Evolutionary conservation across 805 yeast genomes (phyloP).

Genomic region (Torulaspora franciscae): DNA sequence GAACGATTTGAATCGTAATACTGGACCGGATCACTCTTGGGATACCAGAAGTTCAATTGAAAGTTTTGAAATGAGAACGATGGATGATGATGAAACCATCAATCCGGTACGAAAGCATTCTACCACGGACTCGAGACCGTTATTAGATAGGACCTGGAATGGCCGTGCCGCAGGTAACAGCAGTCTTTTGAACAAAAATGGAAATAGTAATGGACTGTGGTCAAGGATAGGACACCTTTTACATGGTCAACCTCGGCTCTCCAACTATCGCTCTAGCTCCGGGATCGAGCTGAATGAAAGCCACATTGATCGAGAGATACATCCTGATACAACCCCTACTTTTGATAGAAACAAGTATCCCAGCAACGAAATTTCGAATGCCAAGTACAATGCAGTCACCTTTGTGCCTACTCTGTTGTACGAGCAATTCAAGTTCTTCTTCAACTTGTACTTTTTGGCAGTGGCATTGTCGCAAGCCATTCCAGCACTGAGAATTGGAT

Average conservation of each 20-base stretch:
- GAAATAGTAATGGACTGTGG: conserved; percentile 2
- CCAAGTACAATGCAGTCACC: conserved; percentile 83
- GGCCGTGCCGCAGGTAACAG: neutral
- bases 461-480: conserved; percentile 93
- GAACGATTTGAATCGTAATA: conserved; percentile 34
- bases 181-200: neutral
- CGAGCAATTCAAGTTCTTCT: conserved; percentile 96
- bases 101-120: conserved; percentile 17
- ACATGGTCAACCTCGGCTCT: conserved; percentile 3
- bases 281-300: conserved; percentile 18
- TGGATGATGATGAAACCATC: conserved; percentile 14
- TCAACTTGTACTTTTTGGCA: conserved; percentile 82
- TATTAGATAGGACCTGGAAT: conserved; percentile 13
- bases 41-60: conserved; percentile 28
- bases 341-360: conserved; percentile 40
- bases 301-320: conserved; percentile 38
- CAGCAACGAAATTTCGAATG: conserved; percentile 83
- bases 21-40: conserved; percentile 32
- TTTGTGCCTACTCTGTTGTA: conserved; percentile 85
- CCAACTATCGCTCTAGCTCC: conserved; percentile 12
- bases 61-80: conserved; percentile 30
- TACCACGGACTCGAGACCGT: conserved; percentile 19
- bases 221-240: conserved; percentile 6
- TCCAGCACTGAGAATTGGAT: conserved; percentile 88
- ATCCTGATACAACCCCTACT: conserved; percentile 40